Evolutionary conservation across 805 yeast genomes (phyloP).

Genomic region (Scheffersomyces ergatensis): DNA sequence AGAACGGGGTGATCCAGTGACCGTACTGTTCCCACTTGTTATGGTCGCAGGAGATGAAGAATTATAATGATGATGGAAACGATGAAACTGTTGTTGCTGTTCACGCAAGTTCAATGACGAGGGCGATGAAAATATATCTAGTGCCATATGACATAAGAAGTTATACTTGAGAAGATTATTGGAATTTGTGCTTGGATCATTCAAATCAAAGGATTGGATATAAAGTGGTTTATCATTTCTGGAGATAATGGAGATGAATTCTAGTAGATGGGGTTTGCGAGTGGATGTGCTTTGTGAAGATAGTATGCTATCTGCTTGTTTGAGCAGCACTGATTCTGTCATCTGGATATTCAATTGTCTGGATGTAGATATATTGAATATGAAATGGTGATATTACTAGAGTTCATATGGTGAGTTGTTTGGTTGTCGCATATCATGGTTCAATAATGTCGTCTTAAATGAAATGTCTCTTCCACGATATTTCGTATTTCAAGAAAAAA

Average conservation of each 20-base stretch:
- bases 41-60: not conserved
- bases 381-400: no score
- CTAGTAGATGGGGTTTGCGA: slow-evolving; percentile 17
- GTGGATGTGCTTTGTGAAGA: not conserved
- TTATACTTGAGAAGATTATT: slow-evolving; percentile 59
- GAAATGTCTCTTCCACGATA: no score
- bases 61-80: slow-evolving; percentile 5
- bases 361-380: no score
- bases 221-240: slow-evolving; percentile 59
- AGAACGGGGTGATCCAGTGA: not conserved
- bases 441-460: no score
- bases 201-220: slow-evolving; percentile 49
- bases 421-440: no score
- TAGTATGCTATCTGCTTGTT: not conserved
- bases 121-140: slow-evolving; percentile 64
- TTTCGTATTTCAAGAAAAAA: no score
- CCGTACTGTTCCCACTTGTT: not conserved
- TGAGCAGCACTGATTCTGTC: not conserved
- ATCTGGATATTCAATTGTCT: no score
- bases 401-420: no score
- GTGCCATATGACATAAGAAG: slow-evolving; percentile 72
- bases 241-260: slow-evolving; percentile 58
- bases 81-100: slow-evolving; percentile 25
- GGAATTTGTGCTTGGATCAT: slow-evolving; percentile 19
- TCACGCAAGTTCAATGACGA: slow-evolving; percentile 37